Evolutionary conservation across 164 flowering plant genomes (phyloP).

Genomic region (Hamamelis virginiana): DNA sequence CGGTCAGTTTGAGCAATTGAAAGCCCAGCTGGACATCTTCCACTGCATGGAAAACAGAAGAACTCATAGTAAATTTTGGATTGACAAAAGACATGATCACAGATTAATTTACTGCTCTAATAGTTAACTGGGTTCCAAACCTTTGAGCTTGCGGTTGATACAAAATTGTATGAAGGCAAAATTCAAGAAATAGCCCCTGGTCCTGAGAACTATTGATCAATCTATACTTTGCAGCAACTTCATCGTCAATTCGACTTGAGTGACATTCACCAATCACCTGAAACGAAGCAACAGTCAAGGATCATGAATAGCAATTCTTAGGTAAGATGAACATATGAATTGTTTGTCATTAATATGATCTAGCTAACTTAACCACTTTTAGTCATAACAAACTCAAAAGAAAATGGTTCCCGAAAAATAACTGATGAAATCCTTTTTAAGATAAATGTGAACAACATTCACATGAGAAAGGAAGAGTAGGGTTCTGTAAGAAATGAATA

Average conservation of each 20-base stretch:
- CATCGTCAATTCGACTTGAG: conserved; percentile 51
- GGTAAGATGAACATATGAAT: no score
- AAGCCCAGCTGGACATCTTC: conserved; percentile 72
- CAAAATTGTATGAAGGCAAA: conserved; percentile 77
- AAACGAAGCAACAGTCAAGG: conserved; percentile 14
- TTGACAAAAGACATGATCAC: neutral
- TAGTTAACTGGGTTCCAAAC: conserved; percentile 34
- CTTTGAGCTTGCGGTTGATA: conserved; percentile 74
- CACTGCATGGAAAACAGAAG: conserved; percentile 37
- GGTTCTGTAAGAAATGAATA: no score
- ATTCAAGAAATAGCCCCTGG: conserved; percentile 62
- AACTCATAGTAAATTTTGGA: conserved; percentile 3
- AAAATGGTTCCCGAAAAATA: no score
- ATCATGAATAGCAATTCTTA: neutral
- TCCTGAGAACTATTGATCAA: conserved; percentile 43
- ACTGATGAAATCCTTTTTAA: no score
- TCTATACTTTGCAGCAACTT: conserved; percentile 61
- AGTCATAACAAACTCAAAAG: no score
- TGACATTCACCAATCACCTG: conserved; percentile 95
- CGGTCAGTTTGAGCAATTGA: conserved; percentile 73
- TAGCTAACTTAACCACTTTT: no score
- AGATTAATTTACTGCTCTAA: conserved; percentile 1
- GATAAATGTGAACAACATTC: no score
- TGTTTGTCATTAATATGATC: no score
- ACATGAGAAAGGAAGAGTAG: no score